Base-by-base conservation (phyloP, 108 stramenopile species). In the Cyclotella atomus region DNA sequence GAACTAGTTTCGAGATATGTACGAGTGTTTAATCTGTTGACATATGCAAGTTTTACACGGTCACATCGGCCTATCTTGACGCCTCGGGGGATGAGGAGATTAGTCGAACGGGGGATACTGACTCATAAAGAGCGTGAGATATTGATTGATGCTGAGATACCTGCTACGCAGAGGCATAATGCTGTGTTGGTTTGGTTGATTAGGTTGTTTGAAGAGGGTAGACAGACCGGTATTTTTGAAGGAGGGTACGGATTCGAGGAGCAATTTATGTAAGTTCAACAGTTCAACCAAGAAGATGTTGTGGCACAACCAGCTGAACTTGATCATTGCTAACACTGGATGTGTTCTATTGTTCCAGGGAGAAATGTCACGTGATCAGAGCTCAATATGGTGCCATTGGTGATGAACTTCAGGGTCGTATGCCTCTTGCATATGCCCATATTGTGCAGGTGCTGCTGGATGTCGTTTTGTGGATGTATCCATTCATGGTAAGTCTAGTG, bases 341-440 rank as follows among this genome's bases (percentile, higher is more conserved):
- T n/a, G n/a, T n/a, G n/a, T n/a, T n/a, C n/a, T n/a, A n/a, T n/a
- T n/a, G n/a, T n/a, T n/a, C n/a, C n/a, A 57, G 56, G 81, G 89
- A 96, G 81, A 93, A 95, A 68, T 84, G 85, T 53, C 93, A 94
- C 68, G 87, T 94, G 4, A 88, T 89, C 67, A 89, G 93, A 41
- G 89, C 89, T 1, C 90, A 91, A 57, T 89, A 90, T 73, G 93
- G 93, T 55, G 90, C 89, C 16, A 94, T 94, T 52, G 90, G 93
- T 0, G 93, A 94, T 70, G 93, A 94, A 50, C 82, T 89, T 36
- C 84, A 81, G 70, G 96, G 93, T 17, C 75, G 96, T 1, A 97
- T 95, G 92, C 94, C 94, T n/a, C 68, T 97, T 21, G 94, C 94
- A 8, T 97, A 97, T 83, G 91, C 94, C 9, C 96, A 97, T 65